Base-by-base conservation (phyloP, 2,329 filamentous ascomycete species). In the Atkinsonella texensis region DNA sequence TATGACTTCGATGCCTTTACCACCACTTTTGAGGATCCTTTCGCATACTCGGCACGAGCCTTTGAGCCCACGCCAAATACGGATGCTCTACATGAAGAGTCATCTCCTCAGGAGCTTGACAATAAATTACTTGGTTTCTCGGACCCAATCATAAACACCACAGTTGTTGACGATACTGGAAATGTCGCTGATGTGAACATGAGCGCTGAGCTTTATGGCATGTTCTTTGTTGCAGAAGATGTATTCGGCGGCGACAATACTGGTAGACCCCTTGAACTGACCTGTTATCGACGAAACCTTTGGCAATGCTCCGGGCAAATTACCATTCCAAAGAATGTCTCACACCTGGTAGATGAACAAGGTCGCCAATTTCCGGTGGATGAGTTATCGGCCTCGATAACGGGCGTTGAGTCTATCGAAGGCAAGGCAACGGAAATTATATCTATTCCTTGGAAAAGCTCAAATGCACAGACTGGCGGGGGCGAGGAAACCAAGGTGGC, bases 251-350 rank as follows among this genome's bases (percentile, higher is more conserved):
- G 79, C 69, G 71, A 80, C 48, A 74, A 69, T 45, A 65, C 70
- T 3, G 75, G 74, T 9, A 70, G 81, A 5, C 83, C 84, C 0
- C 76, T 85, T 48, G 91, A 97, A 69, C 71, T 97, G 64, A 97
- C 91, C 0, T 97, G 91, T 74, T 97, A 97, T 65, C 84, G 91
- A 43, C 81, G 91, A 48, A 97, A 97, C 62, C 74, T 97, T 46
- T 97, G 95, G 75, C 90, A 96, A 69, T 94, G 95, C 58, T 91
- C 89, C 0, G 91, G 91, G 38, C 87, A 86, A 49, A 80, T 97
- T 51, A 89, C 82, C 0, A 68, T 96, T 43, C 88, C 89, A n/a
- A 70, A 79, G 20, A 77, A 84, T 47, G 80, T 83, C 41, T 76
- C 87, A 46, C 80, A 87, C 54, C 76, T 89, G 62, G 64, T 80